Conservation (phyloP, 371 early-diverging fungal genomes). For the Phascolomyces articulosus region DNA sequence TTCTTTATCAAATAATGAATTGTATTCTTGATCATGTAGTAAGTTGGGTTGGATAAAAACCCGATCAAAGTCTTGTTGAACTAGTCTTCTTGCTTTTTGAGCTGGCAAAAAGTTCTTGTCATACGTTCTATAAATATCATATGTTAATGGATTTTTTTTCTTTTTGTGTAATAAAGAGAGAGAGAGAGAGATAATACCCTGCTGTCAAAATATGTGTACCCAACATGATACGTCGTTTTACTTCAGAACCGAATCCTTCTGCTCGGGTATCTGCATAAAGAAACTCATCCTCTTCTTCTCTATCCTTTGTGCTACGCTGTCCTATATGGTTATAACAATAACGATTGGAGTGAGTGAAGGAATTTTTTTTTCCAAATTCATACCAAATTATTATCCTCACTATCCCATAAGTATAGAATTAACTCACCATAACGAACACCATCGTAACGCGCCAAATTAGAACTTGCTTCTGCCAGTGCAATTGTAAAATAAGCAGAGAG, state of each 20-base stretch:
- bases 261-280: slow-evolving; percentile 69
- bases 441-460: slow-evolving; percentile 88
- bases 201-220: slow-evolving; percentile 87
- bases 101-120: slow-evolving; percentile 77
- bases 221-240: slow-evolving; percentile 79
- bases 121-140: slow-evolving; percentile 42
- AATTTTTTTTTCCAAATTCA: neutral
- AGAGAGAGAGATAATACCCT: too few species aligned
- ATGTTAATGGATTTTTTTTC: neutral
- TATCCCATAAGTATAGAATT: too few species aligned
- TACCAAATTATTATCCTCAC: too few species aligned
- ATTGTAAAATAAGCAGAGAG: slow-evolving; percentile 89
- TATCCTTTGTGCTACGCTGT: slow-evolving; percentile 27
- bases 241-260: slow-evolving; percentile 82
- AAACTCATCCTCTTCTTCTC: slow-evolving; percentile 26
- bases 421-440: slow-evolving; percentile 83
- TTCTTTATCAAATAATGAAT: too few species aligned
- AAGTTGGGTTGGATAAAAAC: slow-evolving; percentile 61
- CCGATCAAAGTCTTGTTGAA: slow-evolving; percentile 80
- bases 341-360: neutral
- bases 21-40: slow-evolving; percentile 11
- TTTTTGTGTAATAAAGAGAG: too few species aligned
- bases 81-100: slow-evolving; percentile 75
- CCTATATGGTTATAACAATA: slow-evolving; percentile 35
- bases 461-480: slow-evolving; percentile 91